phyloP scores from a whole-genome alignment of 805 yeast species.

The Ogataea saltuana region DNA sequence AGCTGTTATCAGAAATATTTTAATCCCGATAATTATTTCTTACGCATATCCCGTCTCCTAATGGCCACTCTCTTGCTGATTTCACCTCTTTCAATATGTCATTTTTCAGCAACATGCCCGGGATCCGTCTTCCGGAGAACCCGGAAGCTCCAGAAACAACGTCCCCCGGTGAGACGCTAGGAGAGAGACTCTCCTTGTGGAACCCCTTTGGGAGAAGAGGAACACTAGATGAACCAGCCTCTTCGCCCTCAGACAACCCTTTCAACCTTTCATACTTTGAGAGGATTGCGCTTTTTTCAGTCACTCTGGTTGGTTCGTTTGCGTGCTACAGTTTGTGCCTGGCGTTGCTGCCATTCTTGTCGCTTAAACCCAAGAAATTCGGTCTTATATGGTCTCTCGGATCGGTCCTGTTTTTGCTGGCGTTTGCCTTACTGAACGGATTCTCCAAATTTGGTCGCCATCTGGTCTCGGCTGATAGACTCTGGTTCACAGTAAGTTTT shows the following conservation, averaged over 20 bases:
- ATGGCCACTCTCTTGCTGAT: no score
- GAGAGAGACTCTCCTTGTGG: slow-evolving; percentile 9
- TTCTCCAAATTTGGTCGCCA: slow-evolving; percentile 71
- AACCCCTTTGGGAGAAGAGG: slow-evolving; percentile 14
- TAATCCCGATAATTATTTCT: no score
- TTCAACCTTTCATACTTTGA: slow-evolving; percentile 71
- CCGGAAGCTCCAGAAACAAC: slow-evolving; percentile 1
- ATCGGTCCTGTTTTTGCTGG: slow-evolving; percentile 72
- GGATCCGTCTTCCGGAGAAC: slow-evolving; percentile 23
- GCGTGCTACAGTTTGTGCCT: slow-evolving; percentile 76
- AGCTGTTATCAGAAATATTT: no score
- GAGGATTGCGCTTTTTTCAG: slow-evolving; percentile 69
- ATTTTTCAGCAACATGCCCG: slow-evolving; percentile 24
- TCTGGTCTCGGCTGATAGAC: slow-evolving; percentile 64
- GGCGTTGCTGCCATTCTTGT: slow-evolving; percentile 78
- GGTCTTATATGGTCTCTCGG: slow-evolving; percentile 87
- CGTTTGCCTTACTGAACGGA: slow-evolving; percentile 88
- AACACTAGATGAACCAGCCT: background rate
- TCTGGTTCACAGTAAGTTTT: slow-evolving; percentile 73
- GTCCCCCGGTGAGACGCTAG: no score
- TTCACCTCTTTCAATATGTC: slow-evolving; percentile 17
- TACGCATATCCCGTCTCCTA: no score
- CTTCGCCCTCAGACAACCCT: slow-evolving; percentile 12
- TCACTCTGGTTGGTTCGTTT: slow-evolving; percentile 70
- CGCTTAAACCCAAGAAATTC: slow-evolving; percentile 81